Base-by-base conservation (phyloP, 2,329 filamentous ascomycete genomes). In the Fusarium acutatum region DNA sequence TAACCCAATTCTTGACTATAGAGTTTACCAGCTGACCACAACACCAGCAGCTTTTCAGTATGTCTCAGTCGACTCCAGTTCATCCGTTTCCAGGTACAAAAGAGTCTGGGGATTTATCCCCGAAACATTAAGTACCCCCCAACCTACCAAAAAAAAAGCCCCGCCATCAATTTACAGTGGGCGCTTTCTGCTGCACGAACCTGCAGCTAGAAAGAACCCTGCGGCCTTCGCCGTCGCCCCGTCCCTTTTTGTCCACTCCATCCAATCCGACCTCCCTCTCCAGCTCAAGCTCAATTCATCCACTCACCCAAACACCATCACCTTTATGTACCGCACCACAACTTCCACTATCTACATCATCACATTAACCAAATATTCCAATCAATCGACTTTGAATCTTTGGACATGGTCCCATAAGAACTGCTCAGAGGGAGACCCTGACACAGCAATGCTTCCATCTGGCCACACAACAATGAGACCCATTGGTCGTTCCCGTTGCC, bases 91-190 rank as follows among this genome's bases (percentile, higher is more conserved):
- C 40, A 38, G 50, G 30, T 68, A 70, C 67, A 43, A 58, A 40
- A 37, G n/a, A 41, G 37, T 34, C 50, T 18, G n/a, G 24, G 40
- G 18, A 58, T 58, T 43, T 22, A 57, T 24, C 59, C 57, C 38
- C 44, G 40, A 72, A 60, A 52, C 24, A 22, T 40, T 15, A 72
- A 52, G 69, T 72, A 57, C 44, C n/a, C n/a, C 20, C n/a, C 32
- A 40, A 13, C 35, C 43, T 52, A n/a, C 47, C 24, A 47, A 40
- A 35, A 46, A 8, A 61, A 40, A 52, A 43, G 66, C 58, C 66
- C 70, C 61, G 67, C 71, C 61, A 70, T 73, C 71, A 67, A 71
- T 73, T 73, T 74, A 74, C 67, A 57, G 44, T 57, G 64, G 52
- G 32, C 44, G 69, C 37, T 44, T 50, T 54, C 30, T 53, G 43